Conservation (phyloP, 2,329 filamentous ascomycete genomes). For the Calycina marina region DNA sequence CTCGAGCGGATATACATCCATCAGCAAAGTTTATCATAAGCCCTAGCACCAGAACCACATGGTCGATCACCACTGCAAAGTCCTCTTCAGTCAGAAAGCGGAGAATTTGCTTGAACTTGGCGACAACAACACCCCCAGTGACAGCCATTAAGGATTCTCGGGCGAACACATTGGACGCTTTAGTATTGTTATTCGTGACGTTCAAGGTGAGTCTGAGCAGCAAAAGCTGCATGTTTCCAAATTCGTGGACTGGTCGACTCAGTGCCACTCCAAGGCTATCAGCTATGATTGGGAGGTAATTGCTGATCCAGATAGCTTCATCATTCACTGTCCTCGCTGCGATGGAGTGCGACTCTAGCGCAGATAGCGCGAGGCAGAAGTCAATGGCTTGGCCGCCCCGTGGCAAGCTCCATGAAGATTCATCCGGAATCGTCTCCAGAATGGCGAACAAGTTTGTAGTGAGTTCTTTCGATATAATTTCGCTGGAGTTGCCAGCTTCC, state of each 20-base stretch:
- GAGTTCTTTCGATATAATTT: slow-evolving; percentile 34
- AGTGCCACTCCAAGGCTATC: slow-evolving; percentile 28
- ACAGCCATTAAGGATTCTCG: slow-evolving; percentile 37
- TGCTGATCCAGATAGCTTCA: slow-evolving; percentile 30
- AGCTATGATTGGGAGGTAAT: slow-evolving; percentile 37
- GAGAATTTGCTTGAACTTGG: slow-evolving; percentile 33
- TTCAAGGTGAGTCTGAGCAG: slow-evolving; percentile 62
- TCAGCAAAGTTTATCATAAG: slow-evolving; percentile 81
- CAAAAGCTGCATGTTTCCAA: slow-evolving; percentile 22
- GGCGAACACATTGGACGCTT: slow-evolving; percentile 55
- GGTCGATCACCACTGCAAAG: slow-evolving; percentile 45
- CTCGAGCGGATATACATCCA: slow-evolving; percentile 49
- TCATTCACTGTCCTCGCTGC: slow-evolving; percentile 30
- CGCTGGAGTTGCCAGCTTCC: slow-evolving; percentile 30
- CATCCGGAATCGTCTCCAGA: slow-evolving; percentile 19
- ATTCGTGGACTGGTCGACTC: slow-evolving; percentile 23
- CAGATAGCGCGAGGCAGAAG: slow-evolving; percentile 30
- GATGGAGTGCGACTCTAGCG: slow-evolving; percentile 40
- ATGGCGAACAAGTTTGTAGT: slow-evolving; percentile 34
- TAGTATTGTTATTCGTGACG: slow-evolving; percentile 65
- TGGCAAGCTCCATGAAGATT: slow-evolving; percentile 16
- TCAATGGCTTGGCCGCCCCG: slow-evolving; percentile 19
- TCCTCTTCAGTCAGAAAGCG: slow-evolving; percentile 32
- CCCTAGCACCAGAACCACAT: slow-evolving; percentile 63
- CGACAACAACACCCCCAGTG: slow-evolving; percentile 35